phyloP scores from a whole-genome alignment of 192 early-diverging fungal genomes.

The Coemansia sp. region DNA sequence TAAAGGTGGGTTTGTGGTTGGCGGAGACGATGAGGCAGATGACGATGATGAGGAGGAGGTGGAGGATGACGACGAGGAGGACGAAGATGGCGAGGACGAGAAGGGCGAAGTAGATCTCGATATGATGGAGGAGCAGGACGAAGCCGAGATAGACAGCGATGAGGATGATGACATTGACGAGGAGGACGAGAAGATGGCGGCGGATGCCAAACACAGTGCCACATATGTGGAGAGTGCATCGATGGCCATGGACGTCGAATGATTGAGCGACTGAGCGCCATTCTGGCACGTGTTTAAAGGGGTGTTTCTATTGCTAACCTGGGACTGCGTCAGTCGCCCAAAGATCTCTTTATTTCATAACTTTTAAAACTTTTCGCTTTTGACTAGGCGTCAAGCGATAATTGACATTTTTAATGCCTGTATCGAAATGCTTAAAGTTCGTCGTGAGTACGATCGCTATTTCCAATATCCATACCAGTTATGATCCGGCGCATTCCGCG shows the following conservation, averaged over 20 bases:
- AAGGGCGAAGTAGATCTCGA: constrained; percentile 30
- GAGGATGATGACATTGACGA: constrained; percentile 19
- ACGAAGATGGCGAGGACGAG: constrained; percentile 16
- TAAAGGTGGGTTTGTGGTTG: constrained; percentile 15
- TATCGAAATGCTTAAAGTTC: constrained; percentile 21
- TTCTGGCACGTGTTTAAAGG: no score
- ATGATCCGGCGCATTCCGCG: constrained; percentile 44
- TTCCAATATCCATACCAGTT: constrained; percentile 46
- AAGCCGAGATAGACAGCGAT: constrained; percentile 23
- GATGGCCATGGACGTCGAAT: constrained; percentile 35
- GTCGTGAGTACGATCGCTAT: constrained; percentile 21
- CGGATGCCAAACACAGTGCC: constrained; percentile 11
- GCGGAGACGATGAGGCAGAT: constrained; percentile 19
- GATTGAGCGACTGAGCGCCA: not conserved
- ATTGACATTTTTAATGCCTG: no score
- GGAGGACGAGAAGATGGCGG: constrained; percentile 18
- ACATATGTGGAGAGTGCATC: not conserved
- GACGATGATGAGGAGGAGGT: constrained; percentile 26
- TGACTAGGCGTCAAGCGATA: not conserved
- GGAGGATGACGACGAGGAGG: constrained; percentile 28
- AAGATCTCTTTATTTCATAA: no score
- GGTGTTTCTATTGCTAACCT: no score
- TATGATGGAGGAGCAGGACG: constrained; percentile 25
- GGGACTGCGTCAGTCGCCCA: no score
- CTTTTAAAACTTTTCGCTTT: not conserved